Base-by-base conservation (phyloP, 148 eudicot species). In the Heliamphora exappendiculata region DNA sequence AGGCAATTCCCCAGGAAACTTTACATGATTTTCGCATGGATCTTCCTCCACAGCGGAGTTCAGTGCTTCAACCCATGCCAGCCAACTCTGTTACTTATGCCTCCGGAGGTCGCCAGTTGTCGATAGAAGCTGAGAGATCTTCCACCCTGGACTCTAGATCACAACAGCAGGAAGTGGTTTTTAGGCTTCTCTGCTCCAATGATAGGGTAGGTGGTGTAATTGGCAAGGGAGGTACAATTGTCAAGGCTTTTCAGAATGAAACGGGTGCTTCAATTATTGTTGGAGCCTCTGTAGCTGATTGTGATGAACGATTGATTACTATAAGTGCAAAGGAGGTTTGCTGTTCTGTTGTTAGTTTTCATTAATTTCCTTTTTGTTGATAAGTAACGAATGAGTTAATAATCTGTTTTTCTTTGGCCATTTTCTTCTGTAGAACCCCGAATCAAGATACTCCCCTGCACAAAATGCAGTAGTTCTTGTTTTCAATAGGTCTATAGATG, bases 221-320 rank as follows among this genome's bases (percentile, higher is more conserved):
- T 83, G 98, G 98, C 69, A 91, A 77, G 78, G 91, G 88, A 75
- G 98, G 98, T 41, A 79, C 86, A 26, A 87, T 89, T 33, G 67
- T 93, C 67, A 86, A 78, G 78, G 87, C 88, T 26, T 82, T 93
- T 80, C 87, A 91, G 81, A 82, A 87, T 66, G 90, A 89, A 80
- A 78, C 92, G 2, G 92, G 96, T 72, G 96, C 95, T 78, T 73
- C 70, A 67, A 89, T 93, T 74, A 82, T 11, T 66, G 73, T 87
- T 71, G 91, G 89, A 75, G 75, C 84, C 41, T 1, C 81, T 75
- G 75, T 91, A 67, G 60, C 84, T 3, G 83, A 81, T 16, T 88
- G 89, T 67, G 81, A 88, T 59, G 98, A 91, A 70, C 87, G 93
- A 44, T 74, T 93, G 81, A 79, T 93, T 74, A 86, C 89, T 37